phyloP scores from a whole-genome alignment of 768 basidiomycete genomes.

The Calocybe gangraenosa region DNA sequence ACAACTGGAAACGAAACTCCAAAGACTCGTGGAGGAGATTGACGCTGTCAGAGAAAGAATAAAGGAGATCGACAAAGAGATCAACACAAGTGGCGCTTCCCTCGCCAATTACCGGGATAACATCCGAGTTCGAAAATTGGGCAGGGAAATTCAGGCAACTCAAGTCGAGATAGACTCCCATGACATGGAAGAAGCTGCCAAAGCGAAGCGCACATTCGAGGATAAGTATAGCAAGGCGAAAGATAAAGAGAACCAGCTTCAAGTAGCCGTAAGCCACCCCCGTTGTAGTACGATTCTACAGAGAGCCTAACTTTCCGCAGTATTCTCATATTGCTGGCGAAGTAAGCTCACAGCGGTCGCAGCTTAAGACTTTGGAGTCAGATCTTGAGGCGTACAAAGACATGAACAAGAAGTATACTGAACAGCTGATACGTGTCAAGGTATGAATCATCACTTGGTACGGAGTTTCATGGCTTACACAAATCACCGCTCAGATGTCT shows the following conservation, averaged over 20 bases:
- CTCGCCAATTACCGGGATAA: slow-evolving; percentile 79
- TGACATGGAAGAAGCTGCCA: slow-evolving; percentile 85
- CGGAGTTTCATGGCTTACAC: background rate
- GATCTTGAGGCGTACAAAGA: slow-evolving; percentile 87
- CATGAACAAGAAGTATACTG: slow-evolving; percentile 79
- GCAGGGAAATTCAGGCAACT: slow-evolving; percentile 59
- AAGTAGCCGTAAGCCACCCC: slow-evolving; percentile 50
- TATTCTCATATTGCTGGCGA: slow-evolving; percentile 83
- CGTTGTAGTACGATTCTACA: background rate
- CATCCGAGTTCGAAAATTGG: slow-evolving; percentile 67
- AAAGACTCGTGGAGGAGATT: slow-evolving; percentile 31
- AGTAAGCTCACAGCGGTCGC: slow-evolving; percentile 65
- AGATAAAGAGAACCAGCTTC: slow-evolving; percentile 66
- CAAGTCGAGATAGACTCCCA: slow-evolving; percentile 68
- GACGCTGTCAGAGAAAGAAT: slow-evolving; percentile 40
- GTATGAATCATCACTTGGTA: slow-evolving; percentile 33
- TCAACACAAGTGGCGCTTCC: slow-evolving; percentile 69
- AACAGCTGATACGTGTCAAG: slow-evolving; percentile 94
- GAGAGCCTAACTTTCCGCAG: slow-evolving; percentile 32
- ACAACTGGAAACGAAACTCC: slow-evolving; percentile 33
- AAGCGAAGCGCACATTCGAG: slow-evolving; percentile 81
- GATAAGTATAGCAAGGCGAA: slow-evolving; percentile 72
- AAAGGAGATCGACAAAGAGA: slow-evolving; percentile 66
- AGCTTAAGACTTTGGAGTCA: slow-evolving; percentile 57
- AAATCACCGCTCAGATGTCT: slow-evolving; percentile 72